Conservation (phyloP, 164 flowering plant species). For the Magnolia sinica region DNA sequence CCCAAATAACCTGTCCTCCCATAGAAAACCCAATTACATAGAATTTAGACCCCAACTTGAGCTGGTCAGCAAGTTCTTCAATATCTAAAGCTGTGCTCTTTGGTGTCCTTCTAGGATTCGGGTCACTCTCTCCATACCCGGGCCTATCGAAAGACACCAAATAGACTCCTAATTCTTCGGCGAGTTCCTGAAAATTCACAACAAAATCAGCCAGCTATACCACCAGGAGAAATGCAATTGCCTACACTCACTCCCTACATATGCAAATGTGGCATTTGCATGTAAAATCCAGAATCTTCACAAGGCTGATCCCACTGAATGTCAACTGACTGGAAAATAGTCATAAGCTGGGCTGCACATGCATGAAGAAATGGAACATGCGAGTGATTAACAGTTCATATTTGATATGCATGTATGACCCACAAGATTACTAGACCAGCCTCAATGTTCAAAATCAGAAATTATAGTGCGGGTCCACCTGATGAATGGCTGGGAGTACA, state of each 20-base stretch:
- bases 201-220: not conserved
- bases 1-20: conserved; percentile 47
- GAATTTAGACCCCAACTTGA: conserved; percentile 55
- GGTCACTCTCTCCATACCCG: conserved; percentile 79
- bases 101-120: conserved; percentile 47
- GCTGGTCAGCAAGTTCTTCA: conserved; percentile 70
- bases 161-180: conserved; percentile 50
- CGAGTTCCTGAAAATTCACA: conserved; percentile 36
- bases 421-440: too few species aligned
- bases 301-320: too few species aligned
- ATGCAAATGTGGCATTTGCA: too few species aligned
- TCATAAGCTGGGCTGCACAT: too few species aligned
- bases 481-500: too few species aligned
- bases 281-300: too few species aligned
- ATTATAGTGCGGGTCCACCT: too few species aligned
- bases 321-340: too few species aligned
- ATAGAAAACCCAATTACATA: conserved; percentile 55
- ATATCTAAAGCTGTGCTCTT: conserved; percentile 59
- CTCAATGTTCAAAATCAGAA: too few species aligned
- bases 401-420: not conserved
- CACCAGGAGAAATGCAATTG: not conserved
- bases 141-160: conserved; percentile 64
- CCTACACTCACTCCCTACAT: not conserved
- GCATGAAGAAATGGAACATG: too few species aligned
- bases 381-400: too few species aligned